These are phyloP conservation scores for Osmozyma mogii DNA, from an alignment of 805 yeast genomes.

Conservation along the genomic window DNA sequence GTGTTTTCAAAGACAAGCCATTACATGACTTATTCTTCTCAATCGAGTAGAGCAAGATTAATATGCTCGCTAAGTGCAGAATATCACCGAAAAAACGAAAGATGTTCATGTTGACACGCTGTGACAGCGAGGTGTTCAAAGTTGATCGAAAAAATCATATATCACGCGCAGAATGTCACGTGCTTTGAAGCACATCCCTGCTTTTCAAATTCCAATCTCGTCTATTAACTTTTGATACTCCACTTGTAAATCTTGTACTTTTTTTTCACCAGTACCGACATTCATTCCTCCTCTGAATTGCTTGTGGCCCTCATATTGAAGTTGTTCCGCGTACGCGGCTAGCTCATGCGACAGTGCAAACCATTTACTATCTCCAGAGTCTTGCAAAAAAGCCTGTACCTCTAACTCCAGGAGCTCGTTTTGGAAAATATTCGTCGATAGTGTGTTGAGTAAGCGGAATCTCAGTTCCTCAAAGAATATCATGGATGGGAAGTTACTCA, in stretches of 20 bases:
- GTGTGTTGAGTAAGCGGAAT: conserved; percentile 18
- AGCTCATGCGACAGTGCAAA: conserved; percentile 5
- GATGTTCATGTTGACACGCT: conserved; percentile 34
- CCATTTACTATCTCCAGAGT: conserved; percentile 7
- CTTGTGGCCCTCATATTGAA: conserved; percentile 8
- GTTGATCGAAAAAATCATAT: too few relatives aligned
- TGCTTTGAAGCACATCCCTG: too few relatives aligned
- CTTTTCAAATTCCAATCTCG: too few relatives aligned
- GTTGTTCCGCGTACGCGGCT: conserved; percentile 3
- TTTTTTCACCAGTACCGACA: too few relatives aligned
- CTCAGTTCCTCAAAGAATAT: conserved; percentile 19
- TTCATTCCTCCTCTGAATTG: too few relatives aligned
- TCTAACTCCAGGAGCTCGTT: conserved; percentile 13
- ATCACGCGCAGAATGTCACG: too few relatives aligned
- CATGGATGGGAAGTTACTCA: conserved; percentile 27
- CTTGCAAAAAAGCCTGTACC: conserved; percentile 8
- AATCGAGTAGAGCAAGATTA: conserved; percentile 69
- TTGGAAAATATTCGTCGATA: conserved; percentile 12
- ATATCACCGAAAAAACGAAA: conserved; percentile 57
- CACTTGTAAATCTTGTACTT: too few relatives aligned
- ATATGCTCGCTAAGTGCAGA: conserved; percentile 73
- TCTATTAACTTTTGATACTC: too few relatives aligned
- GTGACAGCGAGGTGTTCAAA: too few relatives aligned
- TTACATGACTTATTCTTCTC: conserved; percentile 54
- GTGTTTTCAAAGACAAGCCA: conserved; percentile 89